These are phyloP conservation scores for Mortierella sp. DNA, from an alignment of 371 early-diverging fungal genomes.

Conservation along the genomic window DNA sequence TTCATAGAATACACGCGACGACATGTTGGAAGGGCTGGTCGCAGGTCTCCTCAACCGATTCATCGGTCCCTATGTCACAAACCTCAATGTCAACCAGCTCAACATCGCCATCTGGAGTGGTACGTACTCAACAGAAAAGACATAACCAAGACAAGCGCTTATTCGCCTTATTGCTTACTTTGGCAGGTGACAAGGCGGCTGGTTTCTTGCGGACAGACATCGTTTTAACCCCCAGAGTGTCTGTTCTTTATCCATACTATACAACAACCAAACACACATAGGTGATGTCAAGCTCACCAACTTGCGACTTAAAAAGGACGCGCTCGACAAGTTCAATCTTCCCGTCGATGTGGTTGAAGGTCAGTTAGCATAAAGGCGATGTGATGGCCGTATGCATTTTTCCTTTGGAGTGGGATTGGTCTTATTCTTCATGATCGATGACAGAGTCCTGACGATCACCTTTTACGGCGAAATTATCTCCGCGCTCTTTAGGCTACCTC, in stretches of 20 bases:
- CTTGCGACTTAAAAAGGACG: slow-evolving; percentile 90
- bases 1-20: slow-evolving; percentile 27
- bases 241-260: neutral
- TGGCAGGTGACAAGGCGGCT: neutral
- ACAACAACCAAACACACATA: slow-evolving; percentile 46
- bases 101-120: slow-evolving; percentile 98
- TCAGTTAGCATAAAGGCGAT: slow-evolving; percentile 42
- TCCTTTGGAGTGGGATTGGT: neutral
- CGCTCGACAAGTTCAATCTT: slow-evolving; percentile 93
- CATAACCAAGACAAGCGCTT: neutral
- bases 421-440: neutral
- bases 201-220: neutral
- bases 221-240: neutral
- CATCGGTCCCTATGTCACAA: slow-evolving; percentile 96
- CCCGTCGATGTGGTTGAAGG: slow-evolving; percentile 96
- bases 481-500: slow-evolving; percentile 78
- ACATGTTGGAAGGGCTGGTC: slow-evolving; percentile 93
- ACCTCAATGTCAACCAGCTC: slow-evolving; percentile 95
- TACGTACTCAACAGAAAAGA: slow-evolving; percentile 54
- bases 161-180: neutral
- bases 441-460: slow-evolving; percentile 1
- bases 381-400: neutral
- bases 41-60: slow-evolving; percentile 92
- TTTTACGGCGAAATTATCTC: neutral
- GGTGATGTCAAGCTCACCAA: slow-evolving; percentile 97